Conservation (phyloP, 2,329 filamentous ascomycete genomes). For the Fusarium pilosicola region DNA sequence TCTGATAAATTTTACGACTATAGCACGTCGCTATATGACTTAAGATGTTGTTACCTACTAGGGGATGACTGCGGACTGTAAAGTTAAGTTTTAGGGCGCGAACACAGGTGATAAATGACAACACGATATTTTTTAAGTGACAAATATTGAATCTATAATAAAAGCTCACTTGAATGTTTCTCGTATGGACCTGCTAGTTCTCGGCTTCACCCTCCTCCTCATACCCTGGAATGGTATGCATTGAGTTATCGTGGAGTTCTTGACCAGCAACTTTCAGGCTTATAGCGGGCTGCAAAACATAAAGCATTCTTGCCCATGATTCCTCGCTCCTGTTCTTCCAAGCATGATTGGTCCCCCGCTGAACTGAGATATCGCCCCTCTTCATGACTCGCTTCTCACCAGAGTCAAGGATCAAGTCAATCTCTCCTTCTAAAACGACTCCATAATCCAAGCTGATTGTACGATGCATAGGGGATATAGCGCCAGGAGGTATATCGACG, state of each 20-base stretch:
- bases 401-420: background rate
- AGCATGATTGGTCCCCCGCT: background rate
- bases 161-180: background rate
- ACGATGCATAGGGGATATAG: background rate
- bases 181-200: background rate
- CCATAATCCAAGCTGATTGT: background rate
- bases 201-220: background rate
- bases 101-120: too few species aligned
- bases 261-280: background rate
- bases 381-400: background rate
- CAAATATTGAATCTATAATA: rapidly evolving
- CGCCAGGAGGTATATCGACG: background rate
- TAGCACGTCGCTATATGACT: rapidly evolving
- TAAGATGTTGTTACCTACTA: rapidly evolving
- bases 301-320: background rate
- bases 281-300: background rate
- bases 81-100: too few species aligned
- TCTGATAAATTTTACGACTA: background rate
- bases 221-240: background rate
- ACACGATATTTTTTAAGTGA: too few species aligned
- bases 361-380: background rate
- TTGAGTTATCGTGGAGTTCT: background rate
- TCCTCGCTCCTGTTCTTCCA: background rate
- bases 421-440: background rate
- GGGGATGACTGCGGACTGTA: too few species aligned